Evolutionary conservation across 805 yeast species (phyloP), one percentile per base, ranked within the genome.

Genomic region (Wickerhamomyces chambardii): DNA sequence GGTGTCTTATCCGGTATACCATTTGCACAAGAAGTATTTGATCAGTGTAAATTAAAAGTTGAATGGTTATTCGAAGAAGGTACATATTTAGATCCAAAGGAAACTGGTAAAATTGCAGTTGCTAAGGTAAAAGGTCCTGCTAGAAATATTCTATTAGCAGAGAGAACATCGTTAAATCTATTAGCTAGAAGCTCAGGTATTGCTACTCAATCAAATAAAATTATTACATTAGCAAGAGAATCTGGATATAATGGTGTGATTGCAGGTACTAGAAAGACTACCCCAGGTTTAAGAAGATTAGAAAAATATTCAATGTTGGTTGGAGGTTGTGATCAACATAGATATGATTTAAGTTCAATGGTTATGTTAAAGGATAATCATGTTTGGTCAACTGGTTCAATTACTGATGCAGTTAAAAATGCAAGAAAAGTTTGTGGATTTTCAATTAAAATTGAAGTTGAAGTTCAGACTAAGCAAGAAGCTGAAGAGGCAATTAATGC

Each of bases 261-360:
- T 53, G 97, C 97, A 0, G 97, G 97, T 6, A 89, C 97, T 2
- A 73, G 97, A 53, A 89, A 89, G 60, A 90, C 97, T n/a, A 90
- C 97, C 0, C 97, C 97, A 0, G 97, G 97, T 0, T 70, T 89
- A 42, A 74, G 97, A 50, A 65, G 79, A 30, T 61, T 90, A 38
- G 97, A 89, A 54, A 89, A 89, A 56, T 89, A 89, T 59, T 81
- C 95, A 17, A 90, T 89, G 97, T 62, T 85, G 24, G 94, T 89
- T 9, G 97, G 97, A 24, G 97, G 97, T 4, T 83, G 85, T 37
- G 97, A 89, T 53, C 72, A 92, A 36, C 97, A 89, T 57, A 69
- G 97, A 43, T 85, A 85, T 53, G 97, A 90, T 54, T 71, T 89
- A 37, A 79, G 92, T 31, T 74, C 92, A 2, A 89, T 89, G 97